Conservation (phyloP, 768 basidiomycete genomes). For the Collybia nuda region DNA sequence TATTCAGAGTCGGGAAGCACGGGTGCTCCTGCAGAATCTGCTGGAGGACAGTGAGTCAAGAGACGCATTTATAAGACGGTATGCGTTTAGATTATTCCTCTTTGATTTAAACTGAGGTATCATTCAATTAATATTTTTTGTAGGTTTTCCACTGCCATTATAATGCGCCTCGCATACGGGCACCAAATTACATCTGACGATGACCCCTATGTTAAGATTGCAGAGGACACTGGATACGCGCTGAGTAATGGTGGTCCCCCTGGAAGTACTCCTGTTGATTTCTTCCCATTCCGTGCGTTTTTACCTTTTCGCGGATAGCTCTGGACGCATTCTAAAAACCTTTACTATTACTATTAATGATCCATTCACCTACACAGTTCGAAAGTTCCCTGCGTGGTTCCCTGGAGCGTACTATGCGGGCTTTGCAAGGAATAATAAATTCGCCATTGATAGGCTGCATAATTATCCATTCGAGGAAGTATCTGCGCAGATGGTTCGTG, state of each 20-base stretch:
- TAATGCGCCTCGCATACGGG: constrained; percentile 18
- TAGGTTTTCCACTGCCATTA: constrained; percentile 14
- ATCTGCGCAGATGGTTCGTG: constrained; percentile 28
- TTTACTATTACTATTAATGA: constrained; percentile 1
- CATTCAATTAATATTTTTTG: neutral
- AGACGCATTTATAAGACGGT: no score
- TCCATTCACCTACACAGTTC: constrained; percentile 7
- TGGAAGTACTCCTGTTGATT: constrained; percentile 15
- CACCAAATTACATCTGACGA: constrained; percentile 14
- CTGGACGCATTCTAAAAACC: neutral
- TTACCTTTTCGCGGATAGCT: no score
- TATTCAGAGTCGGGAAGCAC: constrained; percentile 13
- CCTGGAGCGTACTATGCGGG: constrained; percentile 10
- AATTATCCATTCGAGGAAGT: constrained; percentile 10
- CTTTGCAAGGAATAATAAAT: constrained; percentile 13
- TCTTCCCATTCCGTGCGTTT: constrained; percentile 8
- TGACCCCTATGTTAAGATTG: constrained; percentile 14
- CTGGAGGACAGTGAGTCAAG: constrained; percentile 10
- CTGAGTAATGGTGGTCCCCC: constrained; percentile 17
- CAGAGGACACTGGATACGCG: constrained; percentile 15
- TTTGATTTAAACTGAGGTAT: constrained; percentile 6
- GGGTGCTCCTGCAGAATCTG: constrained; percentile 9
- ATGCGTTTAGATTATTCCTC: constrained; percentile 1
- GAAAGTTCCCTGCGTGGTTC: constrained; percentile 14
- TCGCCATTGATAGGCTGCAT: neutral